Evolutionary conservation across 192 early-diverging fungal genomes (phyloP).

Genomic region (Obelidium mucronatum): DNA sequence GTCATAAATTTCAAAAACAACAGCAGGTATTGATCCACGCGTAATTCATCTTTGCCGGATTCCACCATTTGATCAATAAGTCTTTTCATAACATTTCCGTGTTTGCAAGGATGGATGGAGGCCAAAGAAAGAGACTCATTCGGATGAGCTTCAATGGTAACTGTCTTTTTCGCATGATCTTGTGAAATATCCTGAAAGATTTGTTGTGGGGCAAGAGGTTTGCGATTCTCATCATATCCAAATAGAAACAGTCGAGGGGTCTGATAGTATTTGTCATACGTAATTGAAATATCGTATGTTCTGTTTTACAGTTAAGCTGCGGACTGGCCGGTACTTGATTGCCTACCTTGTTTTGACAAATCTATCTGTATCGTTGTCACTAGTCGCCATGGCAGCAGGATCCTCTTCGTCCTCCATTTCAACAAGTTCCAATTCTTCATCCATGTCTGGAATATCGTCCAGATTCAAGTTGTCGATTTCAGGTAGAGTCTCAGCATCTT

Average conservation of each 20-base stretch:
- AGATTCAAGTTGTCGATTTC: constrained; percentile 57
- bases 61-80: constrained; percentile 86
- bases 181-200: constrained; percentile 98
- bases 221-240: constrained; percentile 91
- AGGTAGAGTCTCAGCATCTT: not conserved
- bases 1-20: constrained; percentile 99
- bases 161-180: constrained; percentile 99
- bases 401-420: constrained; percentile 78
- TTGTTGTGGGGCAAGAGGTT: constrained; percentile 85
- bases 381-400: constrained; percentile 66
- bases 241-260: constrained; percentile 97
- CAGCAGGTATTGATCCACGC: constrained; percentile 95
- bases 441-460: constrained; percentile 93
- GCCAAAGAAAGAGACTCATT: constrained; percentile 88
- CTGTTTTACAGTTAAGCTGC: constrained; percentile 44
- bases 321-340: no score
- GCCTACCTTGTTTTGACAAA: constrained; percentile 60
- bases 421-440: constrained; percentile 70
- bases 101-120: constrained; percentile 97
- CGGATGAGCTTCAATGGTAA: constrained; percentile 97
- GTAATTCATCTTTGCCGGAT: constrained; percentile 71
- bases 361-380: constrained; percentile 43
- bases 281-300: constrained; percentile 98
- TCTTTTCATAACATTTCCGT: constrained; percentile 97
- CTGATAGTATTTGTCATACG: constrained; percentile 99